Evolutionary conservation across 78 protist genomes (phyloP).

Genomic region (Dictyostelium capitatum): DNA sequence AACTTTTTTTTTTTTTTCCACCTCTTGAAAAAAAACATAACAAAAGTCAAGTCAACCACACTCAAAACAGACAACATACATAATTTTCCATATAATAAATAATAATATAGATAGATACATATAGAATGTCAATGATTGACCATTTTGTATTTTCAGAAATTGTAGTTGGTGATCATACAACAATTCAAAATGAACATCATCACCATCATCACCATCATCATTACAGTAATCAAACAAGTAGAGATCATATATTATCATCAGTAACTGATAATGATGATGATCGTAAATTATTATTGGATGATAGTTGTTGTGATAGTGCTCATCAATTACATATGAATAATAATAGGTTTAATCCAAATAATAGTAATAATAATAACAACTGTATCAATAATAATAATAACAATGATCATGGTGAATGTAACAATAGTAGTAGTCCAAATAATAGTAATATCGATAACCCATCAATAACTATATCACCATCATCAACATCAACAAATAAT

Average conservation of each 20-base stretch:
- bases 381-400: no score
- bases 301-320: neutral
- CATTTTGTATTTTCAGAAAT: slow-evolving; percentile 7
- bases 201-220: neutral
- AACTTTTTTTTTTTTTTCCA: no score
- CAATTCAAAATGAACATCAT: slow-evolving; percentile 1
- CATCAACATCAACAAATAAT: neutral
- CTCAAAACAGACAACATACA: no score
- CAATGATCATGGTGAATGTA: neutral
- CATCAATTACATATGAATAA: neutral
- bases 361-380: neutral
- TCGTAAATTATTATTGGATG: slow-evolving; percentile 11
- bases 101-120: no score
- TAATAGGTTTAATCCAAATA: neutral
- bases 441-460: neutral
- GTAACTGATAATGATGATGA: neutral
- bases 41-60: no score
- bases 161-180: neutral
- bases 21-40: no score
- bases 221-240: no score
- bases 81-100: no score
- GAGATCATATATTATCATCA: no score
- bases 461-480: neutral
- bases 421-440: neutral
- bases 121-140: neutral